Evolutionary conservation across 1,284 basidiomycete genomes (phyloP).

Genomic region (Wallemia ichthyophaga): DNA sequence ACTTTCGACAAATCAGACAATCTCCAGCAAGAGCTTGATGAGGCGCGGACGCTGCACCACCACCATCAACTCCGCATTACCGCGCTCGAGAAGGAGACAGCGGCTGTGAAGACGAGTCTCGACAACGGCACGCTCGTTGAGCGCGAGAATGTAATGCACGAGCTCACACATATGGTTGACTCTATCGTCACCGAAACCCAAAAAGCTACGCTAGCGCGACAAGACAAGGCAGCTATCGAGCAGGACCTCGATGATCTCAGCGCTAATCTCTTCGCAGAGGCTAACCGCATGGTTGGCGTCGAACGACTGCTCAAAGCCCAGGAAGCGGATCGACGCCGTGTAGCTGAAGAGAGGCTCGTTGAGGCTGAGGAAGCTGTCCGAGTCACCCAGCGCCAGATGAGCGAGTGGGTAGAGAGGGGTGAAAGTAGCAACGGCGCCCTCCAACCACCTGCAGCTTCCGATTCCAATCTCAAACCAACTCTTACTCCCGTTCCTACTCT

Average conservation of each 20-base stretch:
- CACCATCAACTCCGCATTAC: too few relatives aligned
- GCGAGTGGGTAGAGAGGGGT: conserved; percentile 28
- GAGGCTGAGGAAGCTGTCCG: conserved; percentile 61
- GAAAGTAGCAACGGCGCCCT: too few relatives aligned
- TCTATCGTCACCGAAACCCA: conserved; percentile 78
- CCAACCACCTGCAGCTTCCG: too few relatives aligned
- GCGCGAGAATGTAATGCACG: conserved; percentile 57
- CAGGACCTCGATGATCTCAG: conserved; percentile 82
- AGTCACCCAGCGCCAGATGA: conserved; percentile 57
- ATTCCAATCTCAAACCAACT: too few relatives aligned
- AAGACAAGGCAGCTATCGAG: conserved; percentile 39
- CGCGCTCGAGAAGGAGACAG: conserved; percentile 39
- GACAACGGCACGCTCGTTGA: conserved; percentile 77
- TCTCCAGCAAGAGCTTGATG: conserved; percentile 56
- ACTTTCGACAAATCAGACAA: conserved; percentile 75
- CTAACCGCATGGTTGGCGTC: conserved; percentile 76
- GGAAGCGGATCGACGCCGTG: conserved; percentile 52
- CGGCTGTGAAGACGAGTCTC: conserved; percentile 42
- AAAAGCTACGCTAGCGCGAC: conserved; percentile 63
- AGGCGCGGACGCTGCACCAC: too few relatives aligned
- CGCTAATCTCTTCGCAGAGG: conserved; percentile 49
- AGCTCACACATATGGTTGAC: conserved; percentile 80
- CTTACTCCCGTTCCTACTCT: too few relatives aligned
- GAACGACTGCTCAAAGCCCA: conserved; percentile 41
- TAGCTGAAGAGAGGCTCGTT: conserved; percentile 47